phyloP scores from a whole-genome alignment of 164 flowering plant species.

The Dillenia turbinata region DNA sequence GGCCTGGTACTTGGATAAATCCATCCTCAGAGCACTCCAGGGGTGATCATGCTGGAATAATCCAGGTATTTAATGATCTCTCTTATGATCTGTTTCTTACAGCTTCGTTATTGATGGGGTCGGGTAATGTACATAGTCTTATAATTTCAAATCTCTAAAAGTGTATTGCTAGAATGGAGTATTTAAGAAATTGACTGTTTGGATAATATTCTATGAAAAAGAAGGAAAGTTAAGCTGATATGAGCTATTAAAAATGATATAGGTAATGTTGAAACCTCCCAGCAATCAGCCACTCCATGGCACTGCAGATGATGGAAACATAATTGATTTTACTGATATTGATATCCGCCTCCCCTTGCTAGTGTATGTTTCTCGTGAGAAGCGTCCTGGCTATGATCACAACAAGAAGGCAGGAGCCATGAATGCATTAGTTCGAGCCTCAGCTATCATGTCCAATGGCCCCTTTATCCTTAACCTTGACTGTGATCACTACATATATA shows the following conservation, averaged over 20 bases:
- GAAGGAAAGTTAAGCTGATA: too few species aligned
- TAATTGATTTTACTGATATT: constrained; percentile 50
- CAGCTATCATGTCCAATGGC: constrained; percentile 78
- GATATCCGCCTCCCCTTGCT: constrained; percentile 75
- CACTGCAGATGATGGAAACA: constrained; percentile 27
- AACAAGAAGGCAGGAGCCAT: constrained; percentile 83
- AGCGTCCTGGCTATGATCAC: constrained; percentile 78
- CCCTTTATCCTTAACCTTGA: constrained; percentile 77
- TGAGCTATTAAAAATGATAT: constrained; percentile 3
- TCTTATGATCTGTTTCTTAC: too few species aligned
- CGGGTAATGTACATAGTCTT: too few species aligned
- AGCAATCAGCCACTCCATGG: constrained; percentile 60
- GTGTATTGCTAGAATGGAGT: too few species aligned
- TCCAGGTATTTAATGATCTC: constrained; percentile 46
- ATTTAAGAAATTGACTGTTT: too few species aligned
- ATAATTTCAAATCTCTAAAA: too few species aligned
- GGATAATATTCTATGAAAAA: too few species aligned
- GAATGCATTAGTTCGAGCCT: constrained; percentile 75
- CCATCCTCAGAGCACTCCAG: constrained; percentile 51
- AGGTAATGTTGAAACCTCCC: constrained; percentile 87
- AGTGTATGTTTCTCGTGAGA: constrained; percentile 76
- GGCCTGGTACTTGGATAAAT: constrained; percentile 74
- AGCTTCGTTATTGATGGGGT: too few species aligned
- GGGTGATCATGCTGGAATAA: constrained; percentile 77
- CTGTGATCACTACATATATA: constrained; percentile 75